phyloP scores from a whole-genome alignment of 164 flowering plant genomes.

The Magnolia sinica region DNA sequence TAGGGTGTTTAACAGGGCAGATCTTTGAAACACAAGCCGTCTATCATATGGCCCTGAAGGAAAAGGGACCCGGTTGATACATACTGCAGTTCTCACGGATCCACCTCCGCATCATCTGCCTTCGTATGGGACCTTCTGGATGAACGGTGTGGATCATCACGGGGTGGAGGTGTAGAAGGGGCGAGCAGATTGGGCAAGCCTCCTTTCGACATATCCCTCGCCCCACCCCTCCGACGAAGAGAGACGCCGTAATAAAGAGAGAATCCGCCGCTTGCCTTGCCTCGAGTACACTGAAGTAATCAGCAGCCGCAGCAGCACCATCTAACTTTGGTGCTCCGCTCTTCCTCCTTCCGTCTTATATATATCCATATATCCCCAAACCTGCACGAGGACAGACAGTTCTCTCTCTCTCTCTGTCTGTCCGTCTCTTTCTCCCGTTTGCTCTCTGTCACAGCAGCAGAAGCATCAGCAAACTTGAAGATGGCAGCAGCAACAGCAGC shows the following conservation, averaged over 20 bases:
- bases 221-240: not conserved
- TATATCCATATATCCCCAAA: too few relatives aligned
- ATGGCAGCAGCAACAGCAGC: slow-evolving; percentile 14
- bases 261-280: not conserved
- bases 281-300: not conserved
- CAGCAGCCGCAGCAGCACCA: not conserved
- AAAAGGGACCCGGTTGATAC: not conserved
- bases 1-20: too few relatives aligned
- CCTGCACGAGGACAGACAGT: not conserved
- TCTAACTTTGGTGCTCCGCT: not conserved
- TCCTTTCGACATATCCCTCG: not conserved
- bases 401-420: not conserved
- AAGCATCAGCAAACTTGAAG: not conserved
- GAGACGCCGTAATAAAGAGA: not conserved
- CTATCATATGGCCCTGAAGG: not conserved
- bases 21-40: not conserved
- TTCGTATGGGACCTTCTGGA: not conserved
- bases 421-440: too few relatives aligned
- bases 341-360: not conserved
- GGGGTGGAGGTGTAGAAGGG: not conserved
- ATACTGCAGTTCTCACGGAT: too few relatives aligned
- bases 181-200: not conserved
- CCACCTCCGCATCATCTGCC: not conserved
- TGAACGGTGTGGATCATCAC: not conserved
- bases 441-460: not conserved